Conservation (phyloP, 805 yeast genomes). For the Candida arabinofermentans region DNA sequence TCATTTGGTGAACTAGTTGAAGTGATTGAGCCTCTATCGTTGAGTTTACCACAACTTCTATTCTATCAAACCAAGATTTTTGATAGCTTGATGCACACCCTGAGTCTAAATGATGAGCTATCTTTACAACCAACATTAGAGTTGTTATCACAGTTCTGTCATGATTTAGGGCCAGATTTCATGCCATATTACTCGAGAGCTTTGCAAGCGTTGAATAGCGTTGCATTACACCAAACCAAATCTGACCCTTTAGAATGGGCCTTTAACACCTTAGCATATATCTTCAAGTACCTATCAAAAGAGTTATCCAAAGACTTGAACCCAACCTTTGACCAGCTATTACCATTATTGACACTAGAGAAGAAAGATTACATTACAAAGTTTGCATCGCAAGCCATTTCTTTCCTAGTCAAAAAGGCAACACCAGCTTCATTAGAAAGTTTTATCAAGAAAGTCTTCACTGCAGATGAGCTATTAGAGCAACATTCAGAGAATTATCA, state of each 20-base stretch:
- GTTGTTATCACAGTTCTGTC: conserved; percentile 77
- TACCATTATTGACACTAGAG: conserved; percentile 59
- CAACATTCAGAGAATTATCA: conserved; percentile 42
- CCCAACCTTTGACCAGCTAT: conserved; percentile 63
- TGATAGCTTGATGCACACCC: conserved; percentile 31
- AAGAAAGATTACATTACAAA: conserved; percentile 63
- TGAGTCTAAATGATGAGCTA: conserved; percentile 58
- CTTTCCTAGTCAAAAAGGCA: conserved; percentile 75
- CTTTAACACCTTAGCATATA: conserved; percentile 79
- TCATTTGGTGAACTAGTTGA: conserved; percentile 61
- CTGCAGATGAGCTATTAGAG: conserved; percentile 28
- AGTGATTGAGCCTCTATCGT: conserved; percentile 49
- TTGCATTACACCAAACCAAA: conserved; percentile 47
- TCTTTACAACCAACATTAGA: conserved; percentile 82
- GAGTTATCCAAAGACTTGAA: conserved; percentile 55
- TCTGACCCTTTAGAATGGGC: conserved; percentile 73
- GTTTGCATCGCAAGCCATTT: conserved; percentile 87
- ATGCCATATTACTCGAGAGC: conserved; percentile 56
- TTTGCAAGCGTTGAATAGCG: conserved; percentile 44
- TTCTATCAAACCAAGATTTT: conserved; percentile 66
- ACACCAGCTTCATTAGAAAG: conserved; percentile 40
- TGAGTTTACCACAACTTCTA: conserved; percentile 76
- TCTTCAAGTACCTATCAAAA: conserved; percentile 81
- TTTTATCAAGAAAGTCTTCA: conserved; percentile 41
- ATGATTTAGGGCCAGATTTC: conserved; percentile 90